Percentiles rank a stretch among this genome's conserved stretches.
Evolutionary conservation across 805 yeast genomes (phyloP).

Genomic region (Kregervanrija pseudodelftensis): DNA sequence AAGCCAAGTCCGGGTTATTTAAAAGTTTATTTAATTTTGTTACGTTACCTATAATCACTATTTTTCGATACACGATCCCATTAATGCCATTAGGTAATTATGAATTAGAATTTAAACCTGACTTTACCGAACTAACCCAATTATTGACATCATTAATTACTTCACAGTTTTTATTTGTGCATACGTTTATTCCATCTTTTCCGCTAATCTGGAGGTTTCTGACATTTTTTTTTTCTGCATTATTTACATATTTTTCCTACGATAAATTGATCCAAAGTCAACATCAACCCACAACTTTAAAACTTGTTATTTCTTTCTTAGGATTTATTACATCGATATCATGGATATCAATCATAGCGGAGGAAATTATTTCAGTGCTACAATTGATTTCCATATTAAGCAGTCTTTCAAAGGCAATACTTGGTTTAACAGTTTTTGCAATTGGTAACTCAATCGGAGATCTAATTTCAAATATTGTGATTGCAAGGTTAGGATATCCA

Average conservation of each 20-base stretch:
- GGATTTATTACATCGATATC: slow-evolving; percentile 66
- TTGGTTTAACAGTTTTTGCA: slow-evolving; percentile 86
- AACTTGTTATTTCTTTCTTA: slow-evolving; percentile 29
- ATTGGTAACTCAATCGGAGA: slow-evolving; percentile 93
- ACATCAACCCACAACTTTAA: slow-evolving; percentile 16
- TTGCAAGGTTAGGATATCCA: slow-evolving; percentile 76
- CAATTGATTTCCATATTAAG: slow-evolving; percentile 54
- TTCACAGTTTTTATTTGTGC: slow-evolving; percentile 16
- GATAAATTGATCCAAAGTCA: slow-evolving; percentile 13
- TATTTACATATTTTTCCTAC: slow-evolving; percentile 13
- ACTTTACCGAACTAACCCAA: slow-evolving; percentile 11
- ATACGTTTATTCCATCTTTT: slow-evolving; percentile 14
- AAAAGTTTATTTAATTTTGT: slow-evolving; percentile 8
- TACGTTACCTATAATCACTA: slow-evolving; percentile 14
- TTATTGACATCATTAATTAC: slow-evolving; percentile 15
- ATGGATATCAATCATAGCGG: slow-evolving; percentile 65
- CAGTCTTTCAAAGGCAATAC: slow-evolving; percentile 63
- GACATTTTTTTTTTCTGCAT: slow-evolving; percentile 4
- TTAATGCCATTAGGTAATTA: slow-evolving; percentile 16
- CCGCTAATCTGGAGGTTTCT: neutral
- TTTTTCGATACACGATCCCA: slow-evolving; percentile 21
- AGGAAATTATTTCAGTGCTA: slow-evolving; percentile 59
- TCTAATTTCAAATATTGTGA: slow-evolving; percentile 70
- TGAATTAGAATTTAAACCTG: slow-evolving; percentile 15
- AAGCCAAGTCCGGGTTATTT: neutral